Base-by-base conservation (phyloP, 1,139 yeast genomes). In the Geotrichum bryndzae region DNA sequence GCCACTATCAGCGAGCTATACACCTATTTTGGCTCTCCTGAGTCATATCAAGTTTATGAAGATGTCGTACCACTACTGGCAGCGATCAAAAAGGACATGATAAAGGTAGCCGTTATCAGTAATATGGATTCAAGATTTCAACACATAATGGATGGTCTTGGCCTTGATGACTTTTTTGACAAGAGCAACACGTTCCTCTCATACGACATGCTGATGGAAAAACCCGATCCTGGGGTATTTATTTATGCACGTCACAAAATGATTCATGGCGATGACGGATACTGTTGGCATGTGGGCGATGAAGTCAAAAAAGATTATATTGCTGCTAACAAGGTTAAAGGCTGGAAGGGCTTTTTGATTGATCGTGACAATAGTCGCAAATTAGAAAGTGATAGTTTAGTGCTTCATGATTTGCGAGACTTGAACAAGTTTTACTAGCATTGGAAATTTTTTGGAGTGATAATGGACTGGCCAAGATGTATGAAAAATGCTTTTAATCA, bases 211-310 rank as follows among this genome's bases (percentile, higher is more conserved):
- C 72, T 70, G 15, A 59, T 60, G 45, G 71, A 67, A 27, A 71
- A 71, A 61, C 74, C 74, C 3, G 59, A 61, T 41, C 50, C 54
- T 1, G 56, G 62, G 13, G 70, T 70, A 6, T 71, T 70, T 59
- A 48, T 60, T 5, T 53, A 51, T 22, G 70, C 66, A 2, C 48
- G 54, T 33, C 27, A 35, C n/a, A 31, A 53, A 6, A 23, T 45
- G 25, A 18, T 22, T 23, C 33, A 18, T 35, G 27, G 54, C 22
- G 48, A 52, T 23, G 18, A 23, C 18, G 50, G 52, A 7, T 38
- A 11, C 5, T 46, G 51, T 15, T 53, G 56, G 72, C 72, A 71
- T 64, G 64, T 71, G 51, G 74, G 74, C 3, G 74, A 71, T 51
- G 72, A 70, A 54, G 46, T 58, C 15, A 60, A 59, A 15, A 69